These are phyloP conservation scores for Acer saccharum DNA, from an alignment of 345 rosid genomes.

Conservation along the genomic window DNA sequence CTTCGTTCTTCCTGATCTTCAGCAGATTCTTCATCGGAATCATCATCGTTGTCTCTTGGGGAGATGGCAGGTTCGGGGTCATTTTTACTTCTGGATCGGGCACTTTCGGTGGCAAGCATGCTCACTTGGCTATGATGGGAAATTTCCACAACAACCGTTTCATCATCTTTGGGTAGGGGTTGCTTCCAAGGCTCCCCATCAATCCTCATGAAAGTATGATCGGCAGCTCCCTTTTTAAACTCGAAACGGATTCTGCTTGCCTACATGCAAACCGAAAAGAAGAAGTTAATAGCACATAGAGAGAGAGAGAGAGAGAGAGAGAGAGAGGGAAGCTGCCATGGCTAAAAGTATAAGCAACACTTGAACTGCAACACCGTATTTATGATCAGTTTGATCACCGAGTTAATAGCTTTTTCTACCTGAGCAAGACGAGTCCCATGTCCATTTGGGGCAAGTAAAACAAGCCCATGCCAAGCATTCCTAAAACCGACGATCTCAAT, in stretches of 20 bases:
- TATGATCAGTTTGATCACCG: neutral
- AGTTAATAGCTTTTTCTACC: slow-evolving; percentile 27
- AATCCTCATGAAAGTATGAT: slow-evolving; percentile 67
- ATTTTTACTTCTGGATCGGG: slow-evolving; percentile 45
- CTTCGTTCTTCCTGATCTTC: slow-evolving; percentile 53
- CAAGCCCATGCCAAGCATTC: slow-evolving; percentile 26
- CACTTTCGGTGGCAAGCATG: slow-evolving; percentile 59
- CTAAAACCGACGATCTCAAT: slow-evolving; percentile 63
- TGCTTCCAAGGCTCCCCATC: slow-evolving; percentile 89
- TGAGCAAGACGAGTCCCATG: slow-evolving; percentile 73
- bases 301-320: no score
- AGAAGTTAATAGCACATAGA: neutral
- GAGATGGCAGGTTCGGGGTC: slow-evolving; percentile 37
- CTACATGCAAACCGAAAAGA: slow-evolving; percentile 24
- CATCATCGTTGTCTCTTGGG: slow-evolving; percentile 20
- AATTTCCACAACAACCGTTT: slow-evolving; percentile 60
- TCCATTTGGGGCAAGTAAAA: slow-evolving; percentile 56
- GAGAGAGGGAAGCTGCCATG: neutral
- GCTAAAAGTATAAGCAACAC: neutral
- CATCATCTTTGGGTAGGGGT: slow-evolving; percentile 62
- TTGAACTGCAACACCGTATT: neutral
- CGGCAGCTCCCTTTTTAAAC: slow-evolving; percentile 58
- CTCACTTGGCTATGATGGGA: slow-evolving; percentile 61
- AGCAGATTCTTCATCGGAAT: slow-evolving; percentile 33
- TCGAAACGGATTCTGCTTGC: slow-evolving; percentile 62